phyloP scores from a whole-genome alignment of 768 basidiomycete genomes.

The Xerocomellus chrysenteron region DNA sequence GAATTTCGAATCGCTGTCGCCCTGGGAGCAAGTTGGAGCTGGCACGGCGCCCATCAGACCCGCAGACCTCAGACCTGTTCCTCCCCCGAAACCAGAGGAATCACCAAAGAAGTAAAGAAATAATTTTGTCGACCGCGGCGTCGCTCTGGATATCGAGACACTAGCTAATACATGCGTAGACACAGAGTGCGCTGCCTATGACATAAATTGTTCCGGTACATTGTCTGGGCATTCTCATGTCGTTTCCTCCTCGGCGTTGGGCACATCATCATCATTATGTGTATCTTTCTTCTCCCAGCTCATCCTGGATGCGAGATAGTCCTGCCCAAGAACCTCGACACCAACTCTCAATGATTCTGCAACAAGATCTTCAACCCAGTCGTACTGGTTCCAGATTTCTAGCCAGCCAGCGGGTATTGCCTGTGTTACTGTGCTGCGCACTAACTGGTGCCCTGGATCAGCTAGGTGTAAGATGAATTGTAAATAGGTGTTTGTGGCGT shows the following conservation, averaged over 20 bases:
- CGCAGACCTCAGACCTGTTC: slow-evolving; percentile 71
- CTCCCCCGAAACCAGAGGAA: slow-evolving; percentile 74
- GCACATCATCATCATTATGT: slow-evolving; percentile 5
- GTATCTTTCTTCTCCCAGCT: slow-evolving; percentile 57
- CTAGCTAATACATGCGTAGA: slow-evolving; percentile 12
- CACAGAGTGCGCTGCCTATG: slow-evolving; percentile 4
- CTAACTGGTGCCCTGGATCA: slow-evolving; percentile 80
- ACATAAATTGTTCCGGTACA: slow-evolving; percentile 6
- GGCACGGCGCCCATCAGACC: slow-evolving; percentile 58
- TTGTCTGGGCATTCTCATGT: slow-evolving; percentile 4
- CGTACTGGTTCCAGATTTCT: slow-evolving; percentile 84
- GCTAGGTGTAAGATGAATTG: slow-evolving; percentile 64
- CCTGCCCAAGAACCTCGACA: slow-evolving; percentile 89
- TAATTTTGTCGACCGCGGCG: not conserved
- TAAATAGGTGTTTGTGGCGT: slow-evolving; percentile 39
- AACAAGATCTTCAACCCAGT: slow-evolving; percentile 95
- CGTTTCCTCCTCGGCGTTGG: slow-evolving; percentile 8
- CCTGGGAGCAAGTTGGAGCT: slow-evolving; percentile 93
- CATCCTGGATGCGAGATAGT: slow-evolving; percentile 85
- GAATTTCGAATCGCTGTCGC: slow-evolving; percentile 89
- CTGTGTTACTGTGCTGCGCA: slow-evolving; percentile 79
- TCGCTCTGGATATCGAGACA: slow-evolving; percentile 10
- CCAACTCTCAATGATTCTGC: slow-evolving; percentile 84
- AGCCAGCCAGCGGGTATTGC: slow-evolving; percentile 84
- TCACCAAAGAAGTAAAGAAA: slow-evolving; percentile 68